Evolutionary conservation across 1,284 basidiomycete species (phyloP).

Genomic region (Ustilago trichophora): DNA sequence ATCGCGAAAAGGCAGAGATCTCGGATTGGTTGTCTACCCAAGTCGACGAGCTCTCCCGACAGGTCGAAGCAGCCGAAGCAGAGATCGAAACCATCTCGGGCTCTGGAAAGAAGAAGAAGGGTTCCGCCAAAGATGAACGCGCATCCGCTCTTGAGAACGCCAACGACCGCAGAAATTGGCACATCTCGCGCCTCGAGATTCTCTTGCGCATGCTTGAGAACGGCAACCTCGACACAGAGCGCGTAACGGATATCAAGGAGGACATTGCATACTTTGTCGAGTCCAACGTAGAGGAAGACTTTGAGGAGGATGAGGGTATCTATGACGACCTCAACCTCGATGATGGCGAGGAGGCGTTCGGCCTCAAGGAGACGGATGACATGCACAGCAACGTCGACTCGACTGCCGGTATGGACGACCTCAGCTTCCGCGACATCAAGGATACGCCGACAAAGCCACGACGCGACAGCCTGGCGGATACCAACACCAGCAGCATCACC

Average conservation of each 20-base stretch:
- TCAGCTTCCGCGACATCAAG: slow-evolving; percentile 35
- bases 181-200: slow-evolving; percentile 90
- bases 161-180: slow-evolving; percentile 96
- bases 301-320: slow-evolving; percentile 96
- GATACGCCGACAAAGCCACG: slow-evolving; percentile 40
- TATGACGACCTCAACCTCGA: slow-evolving; percentile 98
- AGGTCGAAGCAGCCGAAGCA: slow-evolving; percentile 93
- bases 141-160: slow-evolving; percentile 83
- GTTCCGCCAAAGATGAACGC: slow-evolving; percentile 76
- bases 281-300: slow-evolving; percentile 94
- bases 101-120: slow-evolving; percentile 77
- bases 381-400: slow-evolving; percentile 70
- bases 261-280: slow-evolving; percentile 98
- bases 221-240: slow-evolving; percentile 84
- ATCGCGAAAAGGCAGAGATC: slow-evolving; percentile 92
- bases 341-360: slow-evolving; percentile 77
- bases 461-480: slow-evolving; percentile 38
- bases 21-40: slow-evolving; percentile 70
- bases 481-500: slow-evolving; percentile 72
- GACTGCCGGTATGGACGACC: slow-evolving; percentile 68
- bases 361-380: slow-evolving; percentile 74
- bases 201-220: slow-evolving; percentile 94
- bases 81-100: slow-evolving; percentile 89
- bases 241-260: slow-evolving; percentile 84
- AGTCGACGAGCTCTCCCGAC: slow-evolving; percentile 90